Base-by-base conservation (phyloP, 495 filamentous ascomycete species). In the Aspergillus ellipticus region DNA sequence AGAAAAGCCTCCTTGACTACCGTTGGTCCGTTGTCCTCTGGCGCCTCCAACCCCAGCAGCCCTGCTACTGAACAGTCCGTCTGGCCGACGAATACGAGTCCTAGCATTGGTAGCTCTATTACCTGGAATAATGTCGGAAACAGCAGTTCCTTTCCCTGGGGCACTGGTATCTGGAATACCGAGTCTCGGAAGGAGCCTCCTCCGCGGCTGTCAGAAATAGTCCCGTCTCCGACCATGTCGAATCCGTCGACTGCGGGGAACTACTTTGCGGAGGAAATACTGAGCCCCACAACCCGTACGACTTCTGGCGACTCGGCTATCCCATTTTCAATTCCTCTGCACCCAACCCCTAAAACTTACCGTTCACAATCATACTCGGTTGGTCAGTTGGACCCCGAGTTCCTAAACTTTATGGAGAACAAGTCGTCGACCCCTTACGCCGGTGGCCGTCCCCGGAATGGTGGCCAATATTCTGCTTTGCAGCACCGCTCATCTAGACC, bases 301-400 rank as follows among this genome's bases (percentile, higher is more conserved):
- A 75, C 74, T 41, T 71, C 77, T 41, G 77, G 83, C 7, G 87
- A 90, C 54, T 71, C 79, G 5, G 64, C 73, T 15, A 89, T 96
- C 54, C 92, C 92, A 13, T 95, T 97, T 56, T 82, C 89, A 6
- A 96, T 96, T 55, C 92, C 92, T 3, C 76, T 97, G 13, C 89
- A 96, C 57, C 92, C 92, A 4, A 94, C 91, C 0, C 89, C 88
- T 9, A 94, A 96, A 65, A 93, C 89, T 2, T 95, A 95, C 64
- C 88, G 94, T 28, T 98, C 94, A 13, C 90, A 96, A 73, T 98
- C 94, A 5, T 97, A 97, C 68, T 97, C 93, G 2, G 92, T 96
- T 24, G 94, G 94, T 21, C 94, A 98, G 67, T 70, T 89, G 57
- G 92, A 96, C 21, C 80, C 86, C 6, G 90, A 96, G 46, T 68